phyloP scores from a whole-genome alignment of 2,329 filamentous ascomycete species.

The Claviceps purpurea region DNA sequence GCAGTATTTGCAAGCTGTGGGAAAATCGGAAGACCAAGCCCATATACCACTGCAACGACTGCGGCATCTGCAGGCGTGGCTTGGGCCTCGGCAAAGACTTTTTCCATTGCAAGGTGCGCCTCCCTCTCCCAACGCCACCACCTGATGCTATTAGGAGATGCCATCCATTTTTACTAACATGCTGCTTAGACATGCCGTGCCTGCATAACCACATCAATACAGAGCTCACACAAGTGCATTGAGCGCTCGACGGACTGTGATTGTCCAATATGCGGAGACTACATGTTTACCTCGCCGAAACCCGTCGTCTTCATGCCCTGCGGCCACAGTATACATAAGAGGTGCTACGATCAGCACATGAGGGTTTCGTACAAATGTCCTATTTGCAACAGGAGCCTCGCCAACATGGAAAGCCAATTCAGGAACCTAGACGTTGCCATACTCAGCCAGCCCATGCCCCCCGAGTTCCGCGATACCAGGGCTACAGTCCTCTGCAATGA shows the following conservation, averaged over 20 bases:
- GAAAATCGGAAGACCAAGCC: conserved; percentile 82
- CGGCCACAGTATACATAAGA: conserved; percentile 87
- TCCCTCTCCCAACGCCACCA: background rate
- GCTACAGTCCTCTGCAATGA: conserved; percentile 90
- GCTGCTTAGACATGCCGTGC: conserved; percentile 64
- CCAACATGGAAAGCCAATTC: conserved; percentile 95
- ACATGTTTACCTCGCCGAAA: conserved; percentile 83
- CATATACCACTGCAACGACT: conserved; percentile 94
- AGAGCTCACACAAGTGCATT: conserved; percentile 80
- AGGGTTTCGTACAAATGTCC: conserved; percentile 88
- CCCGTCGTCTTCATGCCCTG: conserved; percentile 90
- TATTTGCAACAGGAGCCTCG: conserved; percentile 90
- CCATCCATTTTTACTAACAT: background rate
- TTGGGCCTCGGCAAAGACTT: conserved; percentile 92
- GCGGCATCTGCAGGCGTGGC: conserved; percentile 86
- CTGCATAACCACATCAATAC: conserved; percentile 81
- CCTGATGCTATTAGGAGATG: background rate
- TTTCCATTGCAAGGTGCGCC: conserved; percentile 83
- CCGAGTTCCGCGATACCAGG: conserved; percentile 63
- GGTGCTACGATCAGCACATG: conserved; percentile 81
- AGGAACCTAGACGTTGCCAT: conserved; percentile 82
- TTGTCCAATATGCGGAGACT: conserved; percentile 92
- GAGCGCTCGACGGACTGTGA: conserved; percentile 90
- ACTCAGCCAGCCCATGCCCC: conserved; percentile 79
- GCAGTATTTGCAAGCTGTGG: conserved; percentile 90